Evolutionary conservation across 2,329 filamentous ascomycete species (phyloP).

Genomic region (Fusarium abutilonis): DNA sequence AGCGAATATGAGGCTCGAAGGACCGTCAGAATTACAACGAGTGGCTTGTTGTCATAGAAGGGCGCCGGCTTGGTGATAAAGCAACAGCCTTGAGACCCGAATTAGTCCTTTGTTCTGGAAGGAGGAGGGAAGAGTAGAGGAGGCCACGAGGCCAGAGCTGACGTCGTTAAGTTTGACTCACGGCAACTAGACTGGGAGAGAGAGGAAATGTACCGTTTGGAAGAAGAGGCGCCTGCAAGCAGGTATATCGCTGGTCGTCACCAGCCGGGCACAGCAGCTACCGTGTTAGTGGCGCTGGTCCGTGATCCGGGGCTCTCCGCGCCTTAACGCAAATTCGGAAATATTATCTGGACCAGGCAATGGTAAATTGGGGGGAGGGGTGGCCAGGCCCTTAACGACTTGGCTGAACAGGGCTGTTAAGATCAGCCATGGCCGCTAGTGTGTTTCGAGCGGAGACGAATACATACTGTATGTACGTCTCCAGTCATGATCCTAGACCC

Average conservation of each 20-base stretch:
- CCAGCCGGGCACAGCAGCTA: conserved; percentile 47
- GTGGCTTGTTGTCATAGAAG: conserved; percentile 20
- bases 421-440: conserved; percentile 55
- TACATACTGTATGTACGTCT: conserved; percentile 41
- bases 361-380: conserved; percentile 51
- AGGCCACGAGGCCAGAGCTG: conserved; percentile 45
- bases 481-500: conserved; percentile 44
- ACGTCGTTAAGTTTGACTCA: conserved; percentile 43
- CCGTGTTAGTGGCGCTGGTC: conserved; percentile 50
- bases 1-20: conserved; percentile 14
- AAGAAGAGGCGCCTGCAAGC: conserved; percentile 45
- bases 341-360: conserved; percentile 58
- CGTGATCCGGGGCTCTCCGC: conserved; percentile 57
- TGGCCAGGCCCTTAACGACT: conserved; percentile 52
- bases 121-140: conserved; percentile 37
- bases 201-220: conserved; percentile 40
- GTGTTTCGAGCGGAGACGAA: conserved; percentile 54
- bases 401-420: conserved; percentile 51
- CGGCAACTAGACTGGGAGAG: conserved; percentile 40
- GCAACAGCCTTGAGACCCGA: conserved; percentile 22
- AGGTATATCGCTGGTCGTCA: conserved; percentile 49
- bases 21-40: conserved; percentile 28
- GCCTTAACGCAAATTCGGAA: conserved; percentile 60
- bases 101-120: conserved; percentile 35
- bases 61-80: conserved; percentile 14